Evolutionary conservation across 139 green algal species (phyloP).

Genomic region (Pseudopediastrum boryanum): DNA sequence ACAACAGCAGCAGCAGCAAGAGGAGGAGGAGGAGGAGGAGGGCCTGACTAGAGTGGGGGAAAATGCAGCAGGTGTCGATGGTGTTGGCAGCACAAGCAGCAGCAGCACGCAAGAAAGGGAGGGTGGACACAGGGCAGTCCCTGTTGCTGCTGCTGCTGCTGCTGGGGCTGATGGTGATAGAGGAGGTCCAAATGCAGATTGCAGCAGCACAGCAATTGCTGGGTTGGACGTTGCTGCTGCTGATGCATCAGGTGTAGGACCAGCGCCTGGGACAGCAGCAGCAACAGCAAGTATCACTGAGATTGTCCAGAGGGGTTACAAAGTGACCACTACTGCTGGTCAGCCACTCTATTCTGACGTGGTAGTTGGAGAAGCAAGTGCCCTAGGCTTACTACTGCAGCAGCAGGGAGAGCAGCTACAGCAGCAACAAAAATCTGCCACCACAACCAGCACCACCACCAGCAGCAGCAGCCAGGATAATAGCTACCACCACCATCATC

Average conservation of each 20-base stretch:
- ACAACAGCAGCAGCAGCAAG: neutral
- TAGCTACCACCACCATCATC: neutral
- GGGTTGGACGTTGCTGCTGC: too few relatives aligned
- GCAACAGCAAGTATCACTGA: neutral
- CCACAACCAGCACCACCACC: neutral
- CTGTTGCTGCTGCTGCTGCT: neutral
- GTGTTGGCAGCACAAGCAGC: neutral
- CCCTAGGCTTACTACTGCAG: too few relatives aligned
- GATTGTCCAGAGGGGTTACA: neutral
- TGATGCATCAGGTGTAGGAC: conserved; percentile 5
- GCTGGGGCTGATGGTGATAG: too few relatives aligned
- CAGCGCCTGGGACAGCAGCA: neutral
- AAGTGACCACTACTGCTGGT: too few relatives aligned
- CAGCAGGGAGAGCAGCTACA: neutral
- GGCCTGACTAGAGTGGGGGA: too few relatives aligned
- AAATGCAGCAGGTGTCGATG: neutral
- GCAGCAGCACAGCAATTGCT: too few relatives aligned
- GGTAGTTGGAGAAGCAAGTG: too few relatives aligned
- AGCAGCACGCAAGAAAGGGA: neutral
- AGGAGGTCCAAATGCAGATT: too few relatives aligned
- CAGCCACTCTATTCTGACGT: too few relatives aligned
- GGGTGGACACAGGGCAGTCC: neutral
- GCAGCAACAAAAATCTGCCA: neutral
- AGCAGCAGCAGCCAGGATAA: neutral
- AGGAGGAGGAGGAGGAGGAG: neutral